Conservation (phyloP, 345 rosid genomes). For the Bruguiera parviflora region DNA sequence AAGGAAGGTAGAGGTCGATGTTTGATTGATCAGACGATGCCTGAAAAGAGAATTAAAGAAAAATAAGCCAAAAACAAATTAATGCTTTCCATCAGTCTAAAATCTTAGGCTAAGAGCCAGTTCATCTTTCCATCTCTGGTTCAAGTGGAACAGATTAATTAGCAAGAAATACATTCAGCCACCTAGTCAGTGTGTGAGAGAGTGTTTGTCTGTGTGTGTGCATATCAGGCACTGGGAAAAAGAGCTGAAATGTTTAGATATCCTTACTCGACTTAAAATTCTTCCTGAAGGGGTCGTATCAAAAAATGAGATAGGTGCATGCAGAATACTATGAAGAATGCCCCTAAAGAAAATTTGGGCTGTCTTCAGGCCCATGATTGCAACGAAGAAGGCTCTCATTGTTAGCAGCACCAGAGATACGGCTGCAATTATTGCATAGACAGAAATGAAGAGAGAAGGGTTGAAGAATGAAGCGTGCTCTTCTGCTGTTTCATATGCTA, state of each 20-base stretch:
- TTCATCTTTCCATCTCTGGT: not conserved
- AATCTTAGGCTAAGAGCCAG: not conserved
- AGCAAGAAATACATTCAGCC: too few species aligned
- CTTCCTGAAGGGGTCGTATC: slow-evolving; percentile 98
- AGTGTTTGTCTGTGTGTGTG: too few species aligned
- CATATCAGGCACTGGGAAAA: too few species aligned
- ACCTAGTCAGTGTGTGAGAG: too few species aligned
- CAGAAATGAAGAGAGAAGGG: slow-evolving; percentile 52
- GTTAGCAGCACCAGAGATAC: slow-evolving; percentile 50
- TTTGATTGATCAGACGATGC: slow-evolving; percentile 88
- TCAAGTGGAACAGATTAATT: too few species aligned
- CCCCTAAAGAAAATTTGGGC: slow-evolving; percentile 68
- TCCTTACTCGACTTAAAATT: slow-evolving; percentile 80
- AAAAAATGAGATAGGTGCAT: slow-evolving; percentile 96
- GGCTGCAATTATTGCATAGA: slow-evolving; percentile 57
- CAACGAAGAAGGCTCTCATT: slow-evolving; percentile 50
- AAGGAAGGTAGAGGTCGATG: slow-evolving; percentile 71
- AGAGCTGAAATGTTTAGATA: not conserved
- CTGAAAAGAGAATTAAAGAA: slow-evolving; percentile 33
- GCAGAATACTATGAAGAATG: slow-evolving; percentile 79
- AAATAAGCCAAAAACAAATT: not conserved
- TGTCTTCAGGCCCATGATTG: slow-evolving; percentile 72
- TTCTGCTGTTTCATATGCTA: slow-evolving; percentile 78
- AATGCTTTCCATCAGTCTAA: slow-evolving; percentile 6
- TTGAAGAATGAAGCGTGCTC: slow-evolving; percentile 45